Evolutionary conservation across 2,329 filamentous ascomycete species (phyloP).

Genomic region (Aspergillus versicolor): DNA sequence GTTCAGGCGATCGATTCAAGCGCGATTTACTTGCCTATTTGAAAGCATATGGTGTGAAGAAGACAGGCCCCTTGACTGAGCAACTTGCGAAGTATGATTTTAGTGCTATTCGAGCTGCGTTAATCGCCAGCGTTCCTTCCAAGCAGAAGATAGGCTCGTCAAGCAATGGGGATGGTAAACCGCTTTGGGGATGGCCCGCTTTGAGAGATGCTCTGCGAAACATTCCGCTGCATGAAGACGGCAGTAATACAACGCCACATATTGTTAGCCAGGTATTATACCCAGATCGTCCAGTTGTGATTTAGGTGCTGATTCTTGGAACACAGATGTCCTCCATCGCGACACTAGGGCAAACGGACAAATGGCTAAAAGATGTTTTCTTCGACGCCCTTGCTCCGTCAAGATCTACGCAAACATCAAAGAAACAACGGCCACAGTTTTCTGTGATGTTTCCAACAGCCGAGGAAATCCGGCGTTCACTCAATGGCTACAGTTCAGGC

Average conservation of each 20-base stretch:
- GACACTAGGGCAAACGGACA: slow-evolving; percentile 67
- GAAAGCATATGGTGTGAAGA: slow-evolving; percentile 62
- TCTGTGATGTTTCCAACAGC: slow-evolving; percentile 79
- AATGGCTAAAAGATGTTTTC: slow-evolving; percentile 68
- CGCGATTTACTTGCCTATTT: slow-evolving; percentile 72
- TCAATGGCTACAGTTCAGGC: slow-evolving; percentile 77
- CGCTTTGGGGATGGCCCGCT: slow-evolving; percentile 73
- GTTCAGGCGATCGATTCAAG: slow-evolving; percentile 72
- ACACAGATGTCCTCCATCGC: slow-evolving; percentile 78
- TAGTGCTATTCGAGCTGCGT: slow-evolving; percentile 62
- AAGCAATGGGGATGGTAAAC: slow-evolving; percentile 46
- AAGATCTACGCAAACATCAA: slow-evolving; percentile 3
- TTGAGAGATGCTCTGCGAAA: slow-evolving; percentile 59
- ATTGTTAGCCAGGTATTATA: slow-evolving; percentile 38
- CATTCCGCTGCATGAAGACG: slow-evolving; percentile 46
- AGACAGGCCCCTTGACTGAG: slow-evolving; percentile 55
- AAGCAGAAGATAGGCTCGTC: slow-evolving; percentile 53
- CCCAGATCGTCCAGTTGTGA: not conserved
- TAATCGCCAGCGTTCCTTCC: slow-evolving; percentile 78
- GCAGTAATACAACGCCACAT: slow-evolving; percentile 23
- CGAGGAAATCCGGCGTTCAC: slow-evolving; percentile 70
- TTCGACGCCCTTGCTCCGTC: slow-evolving; percentile 48
- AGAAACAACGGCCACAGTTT: slow-evolving; percentile 50
- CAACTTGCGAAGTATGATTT: slow-evolving; percentile 68
- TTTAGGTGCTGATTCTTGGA: slow-evolving; percentile 25